Evolutionary conservation across 352 stramenopile genomes (phyloP), one percentile per base, ranked within the genome.

Genomic region (Phytophthora pinifolia): DNA sequence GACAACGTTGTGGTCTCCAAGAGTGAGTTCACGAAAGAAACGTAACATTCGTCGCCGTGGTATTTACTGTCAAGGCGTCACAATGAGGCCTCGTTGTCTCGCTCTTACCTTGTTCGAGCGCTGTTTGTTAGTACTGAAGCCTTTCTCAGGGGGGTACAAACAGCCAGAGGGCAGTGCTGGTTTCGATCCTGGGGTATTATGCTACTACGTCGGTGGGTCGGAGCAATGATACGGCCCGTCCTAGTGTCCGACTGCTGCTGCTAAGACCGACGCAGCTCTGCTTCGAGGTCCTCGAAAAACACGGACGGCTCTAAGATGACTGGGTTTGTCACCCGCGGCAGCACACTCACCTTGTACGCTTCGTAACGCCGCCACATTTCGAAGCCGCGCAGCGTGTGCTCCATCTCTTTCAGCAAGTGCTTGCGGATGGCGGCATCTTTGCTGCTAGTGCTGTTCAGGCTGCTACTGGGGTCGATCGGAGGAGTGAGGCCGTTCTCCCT

Each of bases 281-380:
- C 63, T 31, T 76, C 57, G 30, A 95, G 60, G 38, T 90, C 85
- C 44, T 87, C 75, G 69, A 89, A 91, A 37, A 95, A 81, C 58
- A 80, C 64, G 29, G 48, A 60, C 39, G 79, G 57, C 49, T 93
- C 82, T 48, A 85, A 70, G 14, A 88, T 80, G 25, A 77, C 72
- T 2, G 85, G 85, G 45, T 93, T 89, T 59, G 70, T 79, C 44
- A 93, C 77, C 9, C 74, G 69, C n/a, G 85, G 83, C 4, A 95
- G 55, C 52, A 95, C 85, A 15, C 64, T 68, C 34, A 88, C 65
- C 12, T 77, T 79, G 54, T 72, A 89, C 13, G 70, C 48, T 59
- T 95, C 85, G 52, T 89, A 95, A 35, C 79, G 83, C 42, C 77
- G 75, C 85, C 85, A 95, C 78, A 93, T 91, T 50, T 95, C 85